These are phyloP conservation scores for Prunus padus DNA, from an alignment of 306 rosid genomes.

Conservation along the genomic window DNA sequence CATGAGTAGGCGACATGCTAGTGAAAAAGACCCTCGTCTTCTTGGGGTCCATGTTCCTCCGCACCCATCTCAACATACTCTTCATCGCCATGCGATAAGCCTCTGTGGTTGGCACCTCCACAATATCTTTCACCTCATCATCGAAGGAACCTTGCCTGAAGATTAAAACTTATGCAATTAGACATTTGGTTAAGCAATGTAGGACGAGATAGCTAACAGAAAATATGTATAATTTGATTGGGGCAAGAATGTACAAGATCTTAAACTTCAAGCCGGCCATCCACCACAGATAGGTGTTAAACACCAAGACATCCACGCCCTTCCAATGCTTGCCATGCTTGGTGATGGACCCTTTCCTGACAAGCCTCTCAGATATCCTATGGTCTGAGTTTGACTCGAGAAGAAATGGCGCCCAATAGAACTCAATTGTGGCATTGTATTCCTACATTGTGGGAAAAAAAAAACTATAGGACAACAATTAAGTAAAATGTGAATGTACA, in stretches of 20 bases:
- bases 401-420: conserved; percentile 98
- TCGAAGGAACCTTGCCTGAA: conserved; percentile 80
- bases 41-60: conserved; percentile 74
- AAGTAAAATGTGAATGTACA: neutral
- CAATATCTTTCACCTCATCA: conserved; percentile 74
- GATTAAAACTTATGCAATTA: neutral
- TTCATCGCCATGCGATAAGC: conserved; percentile 97
- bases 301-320: conserved; percentile 74
- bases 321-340: conserved; percentile 88
- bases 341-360: conserved; percentile 79
- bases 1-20: conserved; percentile 99
- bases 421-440: conserved; percentile 92
- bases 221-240: neutral
- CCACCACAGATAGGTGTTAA: conserved; percentile 98
- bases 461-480: neutral
- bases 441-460: conserved; percentile 35
- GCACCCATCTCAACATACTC: conserved; percentile 90
- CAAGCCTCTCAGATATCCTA: conserved; percentile 77
- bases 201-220: neutral
- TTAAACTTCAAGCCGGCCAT: conserved; percentile 86
- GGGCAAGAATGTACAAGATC: conserved; percentile 48
- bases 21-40: conserved; percentile 93
- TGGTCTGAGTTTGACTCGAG: conserved; percentile 89
- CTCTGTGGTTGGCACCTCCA: conserved; percentile 65
- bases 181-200: neutral